Conservation (phyloP, 2,329 filamentous ascomycete genomes). For the Phialocephala subalpina region DNA sequence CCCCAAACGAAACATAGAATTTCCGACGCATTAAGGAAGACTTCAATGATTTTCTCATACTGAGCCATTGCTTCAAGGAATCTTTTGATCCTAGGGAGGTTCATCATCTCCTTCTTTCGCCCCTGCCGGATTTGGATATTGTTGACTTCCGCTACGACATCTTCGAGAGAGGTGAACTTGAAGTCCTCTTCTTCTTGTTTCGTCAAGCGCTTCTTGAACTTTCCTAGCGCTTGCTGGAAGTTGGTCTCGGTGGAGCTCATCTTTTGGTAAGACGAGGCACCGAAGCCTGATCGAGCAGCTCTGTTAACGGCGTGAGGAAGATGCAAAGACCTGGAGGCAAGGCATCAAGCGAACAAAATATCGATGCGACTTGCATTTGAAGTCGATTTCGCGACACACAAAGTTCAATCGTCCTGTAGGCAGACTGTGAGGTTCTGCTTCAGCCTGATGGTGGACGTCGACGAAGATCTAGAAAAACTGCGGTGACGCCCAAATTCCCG, state of each 20-base stretch:
- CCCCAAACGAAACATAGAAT: conserved; percentile 48
- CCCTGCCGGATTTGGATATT: conserved; percentile 43
- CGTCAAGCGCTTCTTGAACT: conserved; percentile 28
- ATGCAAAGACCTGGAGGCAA: too few species aligned
- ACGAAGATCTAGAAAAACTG: background rate
- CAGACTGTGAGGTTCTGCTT: too few species aligned
- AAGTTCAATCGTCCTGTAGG: too few species aligned
- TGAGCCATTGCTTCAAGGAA: conserved; percentile 48
- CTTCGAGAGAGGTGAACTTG: conserved; percentile 33
- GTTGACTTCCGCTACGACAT: conserved; percentile 32
- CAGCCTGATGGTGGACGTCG: too few species aligned
- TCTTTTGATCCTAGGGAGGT: conserved; percentile 42
- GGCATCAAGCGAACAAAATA: background rate
- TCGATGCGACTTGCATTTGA: background rate
- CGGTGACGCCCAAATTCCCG: conserved; percentile 12
- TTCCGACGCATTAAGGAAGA: conserved; percentile 45
- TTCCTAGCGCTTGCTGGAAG: conserved; percentile 26
- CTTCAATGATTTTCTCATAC: conserved; percentile 47
- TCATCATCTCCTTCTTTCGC: conserved; percentile 35
- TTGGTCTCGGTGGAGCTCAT: background rate
- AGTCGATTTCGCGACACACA: background rate
- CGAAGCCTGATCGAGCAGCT: background rate
- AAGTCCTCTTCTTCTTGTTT: conserved; percentile 27
- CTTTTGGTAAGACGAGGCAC: background rate
- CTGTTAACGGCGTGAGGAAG: too few species aligned